Conservation (phyloP, 106 monocot species). For the Acorus calamus region DNA sequence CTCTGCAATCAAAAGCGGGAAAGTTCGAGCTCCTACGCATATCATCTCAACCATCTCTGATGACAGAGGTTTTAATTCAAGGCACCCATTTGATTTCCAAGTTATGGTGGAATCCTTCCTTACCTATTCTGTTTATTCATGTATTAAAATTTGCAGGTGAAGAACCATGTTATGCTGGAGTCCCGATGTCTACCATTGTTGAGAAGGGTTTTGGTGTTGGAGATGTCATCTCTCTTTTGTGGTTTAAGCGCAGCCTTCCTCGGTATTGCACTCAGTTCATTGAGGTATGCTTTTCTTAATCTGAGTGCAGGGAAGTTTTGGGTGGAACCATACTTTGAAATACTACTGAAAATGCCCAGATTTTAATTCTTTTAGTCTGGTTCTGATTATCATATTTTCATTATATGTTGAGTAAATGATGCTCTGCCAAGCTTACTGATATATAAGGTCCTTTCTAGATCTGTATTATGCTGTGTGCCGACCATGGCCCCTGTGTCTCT, state of each 20-base stretch:
- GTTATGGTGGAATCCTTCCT: neutral
- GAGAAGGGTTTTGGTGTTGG: slow-evolving; percentile 40
- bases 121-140: neutral
- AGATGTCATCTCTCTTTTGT: slow-evolving; percentile 30
- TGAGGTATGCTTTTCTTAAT: neutral
- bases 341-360: no score
- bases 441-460: slow-evolving; percentile 35
- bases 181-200: no score
- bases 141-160: slow-evolving; percentile 48
- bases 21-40: no score
- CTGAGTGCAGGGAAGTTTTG: no score
- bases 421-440: neutral
- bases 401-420: no score
- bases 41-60: no score
- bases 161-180: slow-evolving; percentile 86
- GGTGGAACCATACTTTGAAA: no score
- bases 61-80: no score
- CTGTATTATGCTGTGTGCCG: slow-evolving; percentile 95
- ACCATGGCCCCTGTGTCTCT: slow-evolving; percentile 98
- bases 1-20: slow-evolving; percentile 1
- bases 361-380: no score
- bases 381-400: no score
- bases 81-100: neutral
- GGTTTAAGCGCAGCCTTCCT: slow-evolving; percentile 10
- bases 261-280: slow-evolving; percentile 69